These are phyloP conservation scores for Acanthamoeba lugdunensis DNA, from an alignment of 208 protist species.

Conservation along the genomic window DNA sequence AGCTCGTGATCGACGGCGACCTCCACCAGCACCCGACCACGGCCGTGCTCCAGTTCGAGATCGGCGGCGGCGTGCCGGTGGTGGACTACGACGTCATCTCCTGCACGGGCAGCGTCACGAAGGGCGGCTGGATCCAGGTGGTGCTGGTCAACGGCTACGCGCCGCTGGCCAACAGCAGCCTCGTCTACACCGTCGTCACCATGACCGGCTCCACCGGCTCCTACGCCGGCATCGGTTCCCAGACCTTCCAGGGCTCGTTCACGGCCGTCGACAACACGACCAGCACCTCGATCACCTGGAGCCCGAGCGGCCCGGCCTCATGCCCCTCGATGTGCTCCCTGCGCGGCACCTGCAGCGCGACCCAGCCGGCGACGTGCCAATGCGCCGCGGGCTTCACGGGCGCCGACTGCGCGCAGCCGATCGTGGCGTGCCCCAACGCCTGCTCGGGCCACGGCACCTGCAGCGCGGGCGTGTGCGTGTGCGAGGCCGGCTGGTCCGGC, in stretches of 20 bases:
- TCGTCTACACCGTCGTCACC: slow-evolving; percentile 40
- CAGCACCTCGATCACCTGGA: not conserved
- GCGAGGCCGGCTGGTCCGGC: slow-evolving; percentile 34
- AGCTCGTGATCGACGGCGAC: slow-evolving; percentile 61
- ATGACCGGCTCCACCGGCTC: not conserved
- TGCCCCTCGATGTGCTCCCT: slow-evolving; percentile 18
- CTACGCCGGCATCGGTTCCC: not conserved
- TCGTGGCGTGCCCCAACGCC: slow-evolving; percentile 2
- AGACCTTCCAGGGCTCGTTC: slow-evolving; percentile 32
- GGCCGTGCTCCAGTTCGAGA: slow-evolving; percentile 51
- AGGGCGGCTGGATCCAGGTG: slow-evolving; percentile 41
- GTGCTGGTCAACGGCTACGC: slow-evolving; percentile 47
- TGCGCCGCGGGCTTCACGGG: slow-evolving; percentile 44
- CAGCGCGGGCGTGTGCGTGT: slow-evolving; percentile 33
- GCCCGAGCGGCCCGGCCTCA: not conserved
- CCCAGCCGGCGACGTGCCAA: not conserved
- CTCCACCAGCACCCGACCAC: slow-evolving; percentile 6
- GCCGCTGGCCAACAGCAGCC: slow-evolving; percentile 18
- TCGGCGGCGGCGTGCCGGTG: not conserved
- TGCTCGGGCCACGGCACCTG: slow-evolving; percentile 60
- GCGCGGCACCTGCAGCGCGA: slow-evolving; percentile 18
- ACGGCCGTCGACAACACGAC: not conserved
- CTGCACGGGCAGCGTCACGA: slow-evolving; percentile 46
- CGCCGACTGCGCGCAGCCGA: slow-evolving; percentile 21
- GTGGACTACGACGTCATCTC: slow-evolving; percentile 52